phyloP scores from a whole-genome alignment of 1,284 basidiomycete species.

The Cryptococcus hybrid region DNA sequence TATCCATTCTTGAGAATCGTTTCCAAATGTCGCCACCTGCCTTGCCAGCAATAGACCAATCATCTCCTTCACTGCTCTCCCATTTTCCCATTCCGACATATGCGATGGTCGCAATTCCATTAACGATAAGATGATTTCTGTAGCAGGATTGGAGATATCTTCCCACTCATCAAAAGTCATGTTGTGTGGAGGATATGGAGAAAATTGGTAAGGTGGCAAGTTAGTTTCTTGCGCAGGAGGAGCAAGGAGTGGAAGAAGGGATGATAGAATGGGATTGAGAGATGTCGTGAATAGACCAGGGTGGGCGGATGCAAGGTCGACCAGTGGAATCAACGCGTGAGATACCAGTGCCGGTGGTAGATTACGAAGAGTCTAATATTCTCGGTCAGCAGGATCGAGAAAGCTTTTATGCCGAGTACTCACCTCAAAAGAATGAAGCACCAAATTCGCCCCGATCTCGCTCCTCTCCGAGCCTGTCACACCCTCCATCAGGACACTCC shows the following conservation, averaged over 20 bases:
- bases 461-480: conserved; percentile 30
- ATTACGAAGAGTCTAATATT: conserved; percentile 14
- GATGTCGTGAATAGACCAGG: conserved; percentile 67
- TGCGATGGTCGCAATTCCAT: conserved; percentile 27
- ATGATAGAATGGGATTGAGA: conserved; percentile 61
- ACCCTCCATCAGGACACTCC: conserved; percentile 32
- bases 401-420: conserved; percentile 1
- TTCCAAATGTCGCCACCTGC: conserved; percentile 47
- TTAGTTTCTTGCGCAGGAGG: conserved; percentile 22
- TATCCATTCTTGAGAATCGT: conserved; percentile 63
- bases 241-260: conserved; percentile 52
- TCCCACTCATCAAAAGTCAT: conserved; percentile 68
- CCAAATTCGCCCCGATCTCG: conserved; percentile 23
- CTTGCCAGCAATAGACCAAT: conserved; percentile 33
- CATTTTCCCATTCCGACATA: conserved; percentile 26
- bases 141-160: conserved; percentile 59
- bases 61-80: conserved; percentile 28
- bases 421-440: conserved; percentile 32
- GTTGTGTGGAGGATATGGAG: conserved; percentile 23
- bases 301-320: conserved; percentile 65
- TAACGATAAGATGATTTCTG: conserved; percentile 42
- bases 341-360: conserved; percentile 28
- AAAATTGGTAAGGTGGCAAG: conserved; percentile 19
- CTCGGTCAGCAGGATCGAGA: not conserved
- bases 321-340: conserved; percentile 59